A percentile compares a stretch with the other conserved stretches of the same genome.
These are phyloP conservation scores for Penicillium aurantiogriseum DNA, from an alignment of 2,329 filamentous ascomycete species.

Conservation along the genomic window DNA sequence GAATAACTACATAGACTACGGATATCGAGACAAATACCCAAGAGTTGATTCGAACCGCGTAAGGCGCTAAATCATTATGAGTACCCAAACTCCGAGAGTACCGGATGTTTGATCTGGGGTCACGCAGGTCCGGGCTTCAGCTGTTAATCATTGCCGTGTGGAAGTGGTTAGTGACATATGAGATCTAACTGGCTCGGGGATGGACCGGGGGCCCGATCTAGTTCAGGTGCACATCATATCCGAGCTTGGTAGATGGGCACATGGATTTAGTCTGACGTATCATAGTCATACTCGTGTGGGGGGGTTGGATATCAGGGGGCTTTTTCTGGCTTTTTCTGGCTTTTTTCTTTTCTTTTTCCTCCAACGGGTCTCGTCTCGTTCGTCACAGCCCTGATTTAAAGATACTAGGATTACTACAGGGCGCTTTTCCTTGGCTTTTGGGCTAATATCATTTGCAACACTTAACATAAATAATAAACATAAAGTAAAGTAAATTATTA, in stretches of 20 bases:
- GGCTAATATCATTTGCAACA: not conserved
- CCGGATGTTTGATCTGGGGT: slow-evolving; percentile 12
- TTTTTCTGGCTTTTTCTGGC: not conserved
- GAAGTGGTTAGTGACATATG: not conserved
- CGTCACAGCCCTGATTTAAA: slow-evolving; percentile 8
- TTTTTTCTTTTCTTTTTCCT: not conserved
- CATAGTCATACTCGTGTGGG: slow-evolving; percentile 12
- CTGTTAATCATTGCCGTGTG: not conserved
- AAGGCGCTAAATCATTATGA: slow-evolving; percentile 6
- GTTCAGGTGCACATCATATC: slow-evolving; percentile 17
- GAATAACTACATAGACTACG: slow-evolving; percentile 8
- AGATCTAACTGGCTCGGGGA: slow-evolving; percentile 20
- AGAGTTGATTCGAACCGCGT: slow-evolving; percentile 11
- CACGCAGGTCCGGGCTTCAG: slow-evolving; percentile 2
- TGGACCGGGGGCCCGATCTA: slow-evolving; percentile 7
- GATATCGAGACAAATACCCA: slow-evolving; percentile 13
- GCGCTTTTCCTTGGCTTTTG: not conserved
- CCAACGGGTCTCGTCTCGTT: slow-evolving; percentile 9
- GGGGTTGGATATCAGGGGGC: slow-evolving; percentile 6
- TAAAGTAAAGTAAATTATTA: not conserved
- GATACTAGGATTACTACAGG: not conserved
- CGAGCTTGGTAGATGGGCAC: slow-evolving; percentile 8
- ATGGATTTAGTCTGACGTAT: slow-evolving; percentile 20
- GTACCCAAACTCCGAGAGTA: not conserved
- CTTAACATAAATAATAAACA: not conserved